Evolutionary conservation across 306 rosid genomes (phyloP).

Genomic region (Quercus gilva): DNA sequence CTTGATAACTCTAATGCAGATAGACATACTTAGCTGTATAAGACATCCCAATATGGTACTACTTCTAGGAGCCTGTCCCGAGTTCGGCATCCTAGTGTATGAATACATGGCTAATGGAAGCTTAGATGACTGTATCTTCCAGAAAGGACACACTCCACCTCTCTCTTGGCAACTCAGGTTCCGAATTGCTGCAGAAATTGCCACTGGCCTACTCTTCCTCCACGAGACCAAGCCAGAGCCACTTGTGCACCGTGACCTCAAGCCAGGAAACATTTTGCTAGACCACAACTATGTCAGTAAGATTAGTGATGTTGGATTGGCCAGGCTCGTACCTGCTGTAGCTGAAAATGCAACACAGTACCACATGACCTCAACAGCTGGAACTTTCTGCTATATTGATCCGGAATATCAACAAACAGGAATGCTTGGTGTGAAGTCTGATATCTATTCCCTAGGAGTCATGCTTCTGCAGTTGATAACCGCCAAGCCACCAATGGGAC

Average conservation of each 20-base stretch:
- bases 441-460: constrained; percentile 87
- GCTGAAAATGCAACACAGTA: constrained; percentile 84
- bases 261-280: constrained; percentile 83
- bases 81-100: constrained; percentile 72
- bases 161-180: constrained; percentile 76
- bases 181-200: constrained; percentile 77
- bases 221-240: constrained; percentile 98
- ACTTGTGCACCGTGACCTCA: constrained; percentile 89
- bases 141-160: constrained; percentile 37
- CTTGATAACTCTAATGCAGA: constrained; percentile 39
- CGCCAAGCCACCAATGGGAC: constrained; percentile 74
- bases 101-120: constrained; percentile 98
- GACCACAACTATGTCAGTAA: constrained; percentile 76
- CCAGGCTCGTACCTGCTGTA: constrained; percentile 77
- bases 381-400: constrained; percentile 96
- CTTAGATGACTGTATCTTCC: constrained; percentile 63
- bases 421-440: constrained; percentile 90
- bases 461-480: constrained; percentile 71
- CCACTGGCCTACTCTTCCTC: constrained; percentile 77
- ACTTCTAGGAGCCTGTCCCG: constrained; percentile 93
- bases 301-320: constrained; percentile 87
- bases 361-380: constrained; percentile 76
- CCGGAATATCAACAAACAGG: constrained; percentile 98
- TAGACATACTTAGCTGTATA: constrained; percentile 87
- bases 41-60: constrained; percentile 98